Conservation (phyloP, 208 protist genomes). For the Crithidia mellificae region DNA sequence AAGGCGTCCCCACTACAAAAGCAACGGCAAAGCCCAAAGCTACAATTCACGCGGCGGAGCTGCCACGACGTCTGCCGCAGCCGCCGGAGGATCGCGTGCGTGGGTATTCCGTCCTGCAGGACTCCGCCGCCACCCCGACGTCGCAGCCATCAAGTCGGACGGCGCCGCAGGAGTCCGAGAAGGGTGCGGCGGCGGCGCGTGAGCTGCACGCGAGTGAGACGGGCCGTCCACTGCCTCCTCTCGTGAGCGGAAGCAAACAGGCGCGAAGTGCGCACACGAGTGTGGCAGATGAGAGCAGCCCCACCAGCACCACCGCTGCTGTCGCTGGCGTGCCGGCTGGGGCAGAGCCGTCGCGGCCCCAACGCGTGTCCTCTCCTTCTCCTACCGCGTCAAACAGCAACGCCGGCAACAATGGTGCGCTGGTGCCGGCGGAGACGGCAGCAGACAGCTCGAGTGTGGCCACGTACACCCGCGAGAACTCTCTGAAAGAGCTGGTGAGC, state of each 20-base stretch:
- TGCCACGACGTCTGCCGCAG: background rate
- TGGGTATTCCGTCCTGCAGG: slow-evolving; percentile 9
- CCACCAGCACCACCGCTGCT: background rate
- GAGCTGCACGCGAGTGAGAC: too few relatives aligned
- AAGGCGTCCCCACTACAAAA: background rate
- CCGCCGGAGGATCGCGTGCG: slow-evolving; percentile 7
- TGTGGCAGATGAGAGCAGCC: too few relatives aligned
- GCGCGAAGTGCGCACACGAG: background rate
- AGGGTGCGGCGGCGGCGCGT: too few relatives aligned
- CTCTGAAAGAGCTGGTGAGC: slow-evolving; percentile 26
- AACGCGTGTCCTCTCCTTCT: background rate
- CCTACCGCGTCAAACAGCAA: background rate
- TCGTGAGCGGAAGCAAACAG: too few relatives aligned
- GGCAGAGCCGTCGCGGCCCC: too few relatives aligned
- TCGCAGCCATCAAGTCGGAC: too few relatives aligned
- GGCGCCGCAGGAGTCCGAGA: background rate
- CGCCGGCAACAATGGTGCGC: background rate
- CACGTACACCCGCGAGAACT: background rate
- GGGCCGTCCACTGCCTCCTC: too few relatives aligned
- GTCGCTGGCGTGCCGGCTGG: too few relatives aligned
- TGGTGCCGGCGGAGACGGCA: background rate
- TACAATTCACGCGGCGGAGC: background rate
- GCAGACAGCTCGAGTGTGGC: background rate
- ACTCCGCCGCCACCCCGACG: background rate
- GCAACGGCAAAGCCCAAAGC: background rate